Evolutionary conservation across 306 rosid species (phyloP), one percentile per base, ranked within the genome.

Genomic region (Dicorynia guianensis): DNA sequence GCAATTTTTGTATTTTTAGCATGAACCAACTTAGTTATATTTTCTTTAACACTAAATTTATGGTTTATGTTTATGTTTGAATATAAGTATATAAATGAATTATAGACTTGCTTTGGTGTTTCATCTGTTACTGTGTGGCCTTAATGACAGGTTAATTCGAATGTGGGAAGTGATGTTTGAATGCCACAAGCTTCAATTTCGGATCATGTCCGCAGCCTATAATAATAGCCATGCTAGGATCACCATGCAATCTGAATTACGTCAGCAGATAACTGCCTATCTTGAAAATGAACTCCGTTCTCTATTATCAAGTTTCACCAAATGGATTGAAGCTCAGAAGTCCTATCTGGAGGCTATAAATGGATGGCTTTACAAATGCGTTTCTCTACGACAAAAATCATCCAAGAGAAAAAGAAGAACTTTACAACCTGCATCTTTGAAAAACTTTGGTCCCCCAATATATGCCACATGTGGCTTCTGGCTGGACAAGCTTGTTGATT

Each of bases 101-200:
- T 74, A 65, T 25, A 25, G 30, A 25, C 69, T 57, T 5, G 43
- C 76, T 77, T 79, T 46, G 62, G 58, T 25, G 63, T 49, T 84
- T 87, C 75, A 79, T 63, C 69, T 63, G 33, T 75, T 69, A 67
- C 39, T 68, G 35, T 49, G 30, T 63, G 76, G 69, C 61, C 36
- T 67, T 33, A 53, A 43, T 75, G 76, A 36, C 83, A 95, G 99
- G 87, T 84, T 92, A 80, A 76, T 81, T 68, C 89, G 93, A 73
- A 95, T 92, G 99, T 95, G 98, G 99, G 92, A 87, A 64, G 93
- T 79, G 84, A 90, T 95, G 99, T 81, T 56, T 46, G 92, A 89
- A 69, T 92, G 97, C 83, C 97, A 92, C 96, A 87, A 79, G 82
- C 92, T 68, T 73, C 98, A 94, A 82, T 80, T 80, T 60, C 84